These are phyloP conservation scores for Sistotremastrum suecicum DNA, from an alignment of 768 basidiomycete genomes.

Conservation along the genomic window DNA sequence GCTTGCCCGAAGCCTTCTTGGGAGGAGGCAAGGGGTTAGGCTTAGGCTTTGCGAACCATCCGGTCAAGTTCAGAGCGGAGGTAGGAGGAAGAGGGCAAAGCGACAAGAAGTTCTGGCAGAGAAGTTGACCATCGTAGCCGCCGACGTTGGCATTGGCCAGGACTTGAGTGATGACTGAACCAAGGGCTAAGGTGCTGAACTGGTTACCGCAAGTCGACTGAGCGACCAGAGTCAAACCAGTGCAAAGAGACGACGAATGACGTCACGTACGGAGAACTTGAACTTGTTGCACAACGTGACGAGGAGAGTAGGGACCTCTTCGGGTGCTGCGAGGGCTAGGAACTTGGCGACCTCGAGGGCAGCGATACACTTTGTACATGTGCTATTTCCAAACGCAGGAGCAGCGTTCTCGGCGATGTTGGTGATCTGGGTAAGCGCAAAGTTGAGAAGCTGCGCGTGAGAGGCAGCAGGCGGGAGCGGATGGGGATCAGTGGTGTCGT, in stretches of 20 bases:
- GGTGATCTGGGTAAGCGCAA: slow-evolving; percentile 41
- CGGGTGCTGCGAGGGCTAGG: slow-evolving; percentile 46
- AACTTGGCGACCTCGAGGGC: slow-evolving; percentile 52
- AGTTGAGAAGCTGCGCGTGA: slow-evolving; percentile 28
- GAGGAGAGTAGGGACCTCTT: slow-evolving; percentile 40
- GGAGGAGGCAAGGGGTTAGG: slow-evolving; percentile 48
- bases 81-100: slow-evolving; percentile 45
- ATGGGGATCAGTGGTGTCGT: slow-evolving; percentile 49
- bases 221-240: not conserved
- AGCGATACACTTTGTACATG: slow-evolving; percentile 47
- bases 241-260: slow-evolving; percentile 2
- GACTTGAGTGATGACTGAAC: slow-evolving; percentile 57
- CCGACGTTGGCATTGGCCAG: slow-evolving; percentile 55
- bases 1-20: slow-evolving; percentile 45
- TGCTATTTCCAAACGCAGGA: slow-evolving; percentile 35
- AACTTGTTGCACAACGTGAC: slow-evolving; percentile 48
- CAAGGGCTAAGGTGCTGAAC: slow-evolving; percentile 34
- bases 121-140: slow-evolving; percentile 53
- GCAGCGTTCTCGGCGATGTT: slow-evolving; percentile 32
- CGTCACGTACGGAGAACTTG: slow-evolving; percentile 24
- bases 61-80: slow-evolving; percentile 43
- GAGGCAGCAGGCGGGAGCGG: slow-evolving; percentile 46
- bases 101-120: slow-evolving; percentile 46
- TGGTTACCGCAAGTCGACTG: slow-evolving; percentile 27
- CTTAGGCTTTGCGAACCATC: slow-evolving; percentile 69